Evolutionary conservation across 495 filamentous ascomycete genomes (phyloP).

Genomic region (Aspergillus affinis): DNA sequence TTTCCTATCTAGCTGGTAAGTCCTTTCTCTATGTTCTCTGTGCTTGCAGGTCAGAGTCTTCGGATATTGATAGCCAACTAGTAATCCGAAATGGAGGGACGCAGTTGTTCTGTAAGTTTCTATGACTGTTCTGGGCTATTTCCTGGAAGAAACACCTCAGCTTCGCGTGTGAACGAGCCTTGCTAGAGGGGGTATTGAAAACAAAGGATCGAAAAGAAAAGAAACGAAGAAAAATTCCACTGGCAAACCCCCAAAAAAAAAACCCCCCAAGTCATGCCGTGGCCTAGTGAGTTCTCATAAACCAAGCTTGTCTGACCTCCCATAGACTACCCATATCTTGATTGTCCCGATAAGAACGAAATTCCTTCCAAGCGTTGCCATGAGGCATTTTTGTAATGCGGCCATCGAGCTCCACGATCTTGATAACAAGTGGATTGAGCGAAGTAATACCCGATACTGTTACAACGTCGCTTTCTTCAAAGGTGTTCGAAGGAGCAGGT

Average conservation of each 20-base stretch:
- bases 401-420: conserved; percentile 47
- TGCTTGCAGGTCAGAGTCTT: too few species aligned
- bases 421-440: conserved; percentile 30
- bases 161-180: too few species aligned
- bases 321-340: conserved; percentile 58
- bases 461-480: conserved; percentile 23
- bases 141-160: too few species aligned
- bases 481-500: background rate
- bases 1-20: too few species aligned
- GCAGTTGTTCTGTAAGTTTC: too few species aligned
- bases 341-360: conserved; percentile 51
- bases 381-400: conserved; percentile 29
- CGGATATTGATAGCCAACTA: too few species aligned
- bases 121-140: too few species aligned
- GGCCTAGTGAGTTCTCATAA: conserved; percentile 21
- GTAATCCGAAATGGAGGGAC: too few species aligned
- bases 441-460: conserved; percentile 33
- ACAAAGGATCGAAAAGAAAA: too few species aligned
- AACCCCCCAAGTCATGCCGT: background rate
- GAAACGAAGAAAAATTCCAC: background rate
- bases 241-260: background rate
- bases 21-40: too few species aligned
- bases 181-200: too few species aligned
- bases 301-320: conserved; percentile 53
- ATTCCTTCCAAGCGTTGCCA: conserved; percentile 52